Percentiles rank a stretch among this genome's conserved stretches.
These are phyloP conservation scores for Theileria orientalis DNA, from an alignment of 169 alveolate species.

Conservation along the genomic window DNA sequence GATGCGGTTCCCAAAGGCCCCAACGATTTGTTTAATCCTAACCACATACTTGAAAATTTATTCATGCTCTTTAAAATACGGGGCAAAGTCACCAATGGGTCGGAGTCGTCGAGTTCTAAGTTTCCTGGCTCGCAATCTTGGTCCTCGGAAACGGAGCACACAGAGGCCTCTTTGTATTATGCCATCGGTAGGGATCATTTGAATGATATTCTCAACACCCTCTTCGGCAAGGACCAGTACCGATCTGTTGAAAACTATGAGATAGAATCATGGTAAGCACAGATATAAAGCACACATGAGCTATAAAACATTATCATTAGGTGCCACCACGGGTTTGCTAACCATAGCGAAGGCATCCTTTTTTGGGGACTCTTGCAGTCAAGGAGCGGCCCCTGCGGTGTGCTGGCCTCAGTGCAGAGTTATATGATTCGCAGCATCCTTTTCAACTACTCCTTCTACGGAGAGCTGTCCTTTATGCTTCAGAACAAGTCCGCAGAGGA, in stretches of 20 bases:
- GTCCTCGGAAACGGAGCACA: no score
- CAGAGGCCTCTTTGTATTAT: background rate
- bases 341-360: conserved; percentile 23
- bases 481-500: conserved; percentile 12
- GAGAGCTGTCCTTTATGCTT: conserved; percentile 26
- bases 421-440: conserved; percentile 64
- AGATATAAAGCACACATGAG: background rate
- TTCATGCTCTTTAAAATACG: background rate
- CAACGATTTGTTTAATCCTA: background rate
- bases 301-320: conserved; percentile 41
- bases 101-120: background rate
- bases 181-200: conserved; percentile 14
- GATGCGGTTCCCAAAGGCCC: background rate
- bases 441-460: conserved; percentile 64
- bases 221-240: conserved; percentile 31
- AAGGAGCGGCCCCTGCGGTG: conserved; percentile 72
- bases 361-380: conserved; percentile 70
- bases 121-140: background rate
- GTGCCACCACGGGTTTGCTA: conserved; percentile 69
- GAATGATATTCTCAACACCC: conserved; percentile 5
- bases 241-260: conserved; percentile 24
- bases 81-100: no score
- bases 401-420: conserved; percentile 68
- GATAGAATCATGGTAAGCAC: conserved; percentile 28
- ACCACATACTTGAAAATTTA: background rate